Conservation (phyloP, 2,329 filamentous ascomycete genomes). For the Trichoderma polysporum region DNA sequence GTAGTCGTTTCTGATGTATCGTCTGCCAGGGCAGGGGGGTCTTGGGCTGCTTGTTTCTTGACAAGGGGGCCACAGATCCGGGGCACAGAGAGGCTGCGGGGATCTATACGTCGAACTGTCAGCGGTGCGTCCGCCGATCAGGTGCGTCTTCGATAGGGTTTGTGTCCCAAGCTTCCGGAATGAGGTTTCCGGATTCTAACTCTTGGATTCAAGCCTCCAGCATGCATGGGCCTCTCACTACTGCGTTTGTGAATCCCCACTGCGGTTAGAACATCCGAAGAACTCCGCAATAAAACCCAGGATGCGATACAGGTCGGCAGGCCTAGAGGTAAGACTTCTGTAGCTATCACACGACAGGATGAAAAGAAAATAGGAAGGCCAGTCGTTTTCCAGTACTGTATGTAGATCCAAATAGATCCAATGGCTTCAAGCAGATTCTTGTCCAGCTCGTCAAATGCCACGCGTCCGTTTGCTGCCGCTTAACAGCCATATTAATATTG, state of each 20-base stretch:
- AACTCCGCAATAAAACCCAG: not conserved
- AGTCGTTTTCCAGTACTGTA: not conserved
- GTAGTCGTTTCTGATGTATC: not conserved
- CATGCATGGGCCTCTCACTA: not conserved
- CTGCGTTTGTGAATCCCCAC: conserved; percentile 19
- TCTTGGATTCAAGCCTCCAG: not conserved
- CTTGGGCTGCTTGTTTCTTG: conserved; percentile 2
- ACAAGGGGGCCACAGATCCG: conserved; percentile 14
- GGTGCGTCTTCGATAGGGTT: conserved; percentile 9
- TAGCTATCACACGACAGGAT: not conserved
- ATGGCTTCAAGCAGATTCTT: not conserved
- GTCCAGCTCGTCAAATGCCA: no score
- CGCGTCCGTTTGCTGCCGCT: not conserved
- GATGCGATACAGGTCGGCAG: not conserved
- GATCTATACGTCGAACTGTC: not conserved
- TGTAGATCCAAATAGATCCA: not conserved
- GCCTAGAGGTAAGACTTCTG: not conserved
- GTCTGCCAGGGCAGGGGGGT: not conserved
- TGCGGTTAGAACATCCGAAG: conserved; percentile 9
- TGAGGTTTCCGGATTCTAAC: not conserved
- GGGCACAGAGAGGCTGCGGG: conserved; percentile 9
- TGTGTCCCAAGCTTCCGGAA: conserved; percentile 9
- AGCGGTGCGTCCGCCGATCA: not conserved
- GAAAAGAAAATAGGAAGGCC: not conserved
- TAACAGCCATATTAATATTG: not conserved